Conservation (phyloP, 2,329 filamentous ascomycete species). For the Magnaporthiopsis rhizophila region DNA sequence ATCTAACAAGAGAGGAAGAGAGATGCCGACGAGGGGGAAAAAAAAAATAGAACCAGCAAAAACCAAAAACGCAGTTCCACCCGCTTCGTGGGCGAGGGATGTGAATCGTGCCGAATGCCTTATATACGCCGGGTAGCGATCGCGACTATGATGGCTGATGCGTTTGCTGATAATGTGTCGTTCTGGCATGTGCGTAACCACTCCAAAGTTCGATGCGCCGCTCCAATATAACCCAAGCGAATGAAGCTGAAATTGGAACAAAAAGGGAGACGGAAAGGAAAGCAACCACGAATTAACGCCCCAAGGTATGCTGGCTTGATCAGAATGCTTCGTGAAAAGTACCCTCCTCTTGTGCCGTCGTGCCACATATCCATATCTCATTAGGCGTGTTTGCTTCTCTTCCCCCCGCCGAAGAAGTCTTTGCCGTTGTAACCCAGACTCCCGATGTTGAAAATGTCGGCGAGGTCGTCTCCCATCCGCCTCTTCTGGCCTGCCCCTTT, state of each 20-base stretch:
- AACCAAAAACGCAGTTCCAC: not conserved
- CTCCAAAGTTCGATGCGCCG: not conserved
- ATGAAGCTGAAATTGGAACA: not conserved
- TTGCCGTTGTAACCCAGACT: slow-evolving; percentile 48
- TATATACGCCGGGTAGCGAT: not conserved
- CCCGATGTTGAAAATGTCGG: slow-evolving; percentile 67
- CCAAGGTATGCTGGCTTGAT: slow-evolving; percentile 3
- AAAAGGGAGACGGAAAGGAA: not conserved
- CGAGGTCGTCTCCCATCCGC: slow-evolving; percentile 53
- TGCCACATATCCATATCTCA: slow-evolving; percentile 3
- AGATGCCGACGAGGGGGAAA: not conserved
- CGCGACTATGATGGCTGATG: not conserved
- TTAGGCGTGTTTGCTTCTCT: slow-evolving; percentile 42
- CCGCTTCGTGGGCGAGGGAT: not conserved
- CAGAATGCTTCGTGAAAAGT: slow-evolving; percentile 2
- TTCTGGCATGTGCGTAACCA: not conserved
- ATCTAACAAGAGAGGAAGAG: not conserved
- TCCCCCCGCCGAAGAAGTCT: slow-evolving; percentile 45
- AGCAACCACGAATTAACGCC: slow-evolving; percentile 3
- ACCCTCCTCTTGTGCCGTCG: not conserved
- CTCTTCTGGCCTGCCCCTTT: slow-evolving; percentile 64
- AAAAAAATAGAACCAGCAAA: not conserved
- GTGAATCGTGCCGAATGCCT: not conserved
- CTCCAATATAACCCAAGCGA: slow-evolving; percentile 7
- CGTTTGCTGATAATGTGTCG: not conserved